Percentiles rank a stretch among this genome's conserved stretches.
Evolutionary conservation across 176 grass and related monocot genomes (phyloP).

Genomic region (Ampelocalamus luodianensis): DNA sequence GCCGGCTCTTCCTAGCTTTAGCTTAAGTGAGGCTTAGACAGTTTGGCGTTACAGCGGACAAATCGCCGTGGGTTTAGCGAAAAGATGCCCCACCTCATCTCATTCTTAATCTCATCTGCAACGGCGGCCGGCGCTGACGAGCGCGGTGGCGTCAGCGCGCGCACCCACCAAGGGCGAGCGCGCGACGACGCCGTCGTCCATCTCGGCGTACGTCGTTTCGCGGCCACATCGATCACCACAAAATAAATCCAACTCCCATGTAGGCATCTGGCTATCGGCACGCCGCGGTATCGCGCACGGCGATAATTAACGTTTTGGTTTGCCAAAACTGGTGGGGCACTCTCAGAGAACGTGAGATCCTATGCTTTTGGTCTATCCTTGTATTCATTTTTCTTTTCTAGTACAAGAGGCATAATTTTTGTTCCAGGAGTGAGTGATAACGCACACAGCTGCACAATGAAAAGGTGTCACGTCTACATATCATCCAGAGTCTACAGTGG

Average conservation of each 20-base stretch:
- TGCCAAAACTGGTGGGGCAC: too few relatives aligned
- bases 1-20: too few relatives aligned
- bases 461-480: not conserved
- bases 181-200: not conserved
- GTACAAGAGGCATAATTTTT: not conserved
- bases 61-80: not conserved
- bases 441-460: conserved; percentile 12
- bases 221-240: not conserved
- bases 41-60: not conserved
- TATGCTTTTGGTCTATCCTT: not conserved
- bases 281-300: too few relatives aligned
- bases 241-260: not conserved
- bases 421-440: not conserved
- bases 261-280: too few relatives aligned
- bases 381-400: not conserved
- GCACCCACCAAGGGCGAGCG: not conserved
- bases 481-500: not conserved
- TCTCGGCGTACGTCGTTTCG: not conserved
- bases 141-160: conserved; percentile 15
- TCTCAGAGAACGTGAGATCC: not conserved
- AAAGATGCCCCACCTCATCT: not conserved
- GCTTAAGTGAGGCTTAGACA: not conserved
- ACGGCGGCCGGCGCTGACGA: conserved; percentile 6
- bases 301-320: too few relatives aligned
- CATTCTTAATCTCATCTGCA: not conserved